Evolutionary conservation across 345 rosid genomes (phyloP).

Genomic region (Excoecaria agallocha): DNA sequence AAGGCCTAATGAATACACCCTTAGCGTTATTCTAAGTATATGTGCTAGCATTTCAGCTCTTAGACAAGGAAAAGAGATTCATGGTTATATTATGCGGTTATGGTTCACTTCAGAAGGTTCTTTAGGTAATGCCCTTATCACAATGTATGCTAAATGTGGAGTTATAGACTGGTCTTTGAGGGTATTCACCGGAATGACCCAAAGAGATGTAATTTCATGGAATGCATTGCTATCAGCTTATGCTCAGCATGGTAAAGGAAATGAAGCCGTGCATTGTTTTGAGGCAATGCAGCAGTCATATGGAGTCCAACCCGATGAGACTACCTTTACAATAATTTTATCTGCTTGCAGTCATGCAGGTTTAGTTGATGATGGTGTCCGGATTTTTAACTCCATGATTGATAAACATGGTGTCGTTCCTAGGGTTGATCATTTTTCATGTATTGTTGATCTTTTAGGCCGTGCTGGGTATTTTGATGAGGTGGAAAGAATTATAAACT

Average conservation of each 20-base stretch:
- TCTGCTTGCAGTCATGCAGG: conserved; percentile 83
- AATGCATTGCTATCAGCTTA: conserved; percentile 66
- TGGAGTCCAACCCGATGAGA: conserved; percentile 45
- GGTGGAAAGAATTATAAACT: conserved; percentile 46
- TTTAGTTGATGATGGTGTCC: conserved; percentile 52
- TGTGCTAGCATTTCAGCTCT: conserved; percentile 49
- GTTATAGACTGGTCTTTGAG: conserved; percentile 41
- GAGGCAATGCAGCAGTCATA: conserved; percentile 44
- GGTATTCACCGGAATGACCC: conserved; percentile 48
- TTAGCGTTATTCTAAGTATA: conserved; percentile 48
- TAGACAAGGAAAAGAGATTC: conserved; percentile 55
- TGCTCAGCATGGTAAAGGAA: conserved; percentile 72
- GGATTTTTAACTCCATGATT: conserved; percentile 53
- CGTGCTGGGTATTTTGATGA: conserved; percentile 74
- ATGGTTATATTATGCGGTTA: conserved; percentile 46
- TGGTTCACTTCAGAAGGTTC: conserved; percentile 35
- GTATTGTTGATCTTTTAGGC: conserved; percentile 70
- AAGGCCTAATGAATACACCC: conserved; percentile 54
- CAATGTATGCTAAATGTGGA: conserved; percentile 74
- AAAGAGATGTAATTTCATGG: conserved; percentile 65
- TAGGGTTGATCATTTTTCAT: conserved; percentile 60
- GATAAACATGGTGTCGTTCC: conserved; percentile 40
- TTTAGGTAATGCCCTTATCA: conserved; percentile 58
- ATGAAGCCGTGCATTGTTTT: conserved; percentile 45
- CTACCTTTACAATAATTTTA: conserved; percentile 59